Conservation (phyloP, 2,329 filamentous ascomycete genomes). For the Aspergillus phoenicis region DNA sequence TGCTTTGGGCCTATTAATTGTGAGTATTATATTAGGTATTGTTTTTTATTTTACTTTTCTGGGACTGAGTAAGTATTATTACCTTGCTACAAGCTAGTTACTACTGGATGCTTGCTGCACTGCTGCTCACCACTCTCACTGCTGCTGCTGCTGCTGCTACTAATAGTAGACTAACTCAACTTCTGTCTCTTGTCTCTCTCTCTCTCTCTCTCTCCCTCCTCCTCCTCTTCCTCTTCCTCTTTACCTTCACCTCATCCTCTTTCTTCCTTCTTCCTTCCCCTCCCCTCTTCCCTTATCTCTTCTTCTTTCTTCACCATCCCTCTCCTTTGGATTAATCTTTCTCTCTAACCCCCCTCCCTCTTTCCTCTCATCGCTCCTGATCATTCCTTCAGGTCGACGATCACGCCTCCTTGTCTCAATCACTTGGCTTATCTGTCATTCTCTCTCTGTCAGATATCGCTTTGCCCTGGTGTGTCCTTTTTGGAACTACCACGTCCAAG, state of each 20-base stretch:
- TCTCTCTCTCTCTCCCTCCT: neutral
- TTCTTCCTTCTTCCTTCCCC: conserved; percentile 14
- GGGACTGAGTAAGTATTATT: conserved; percentile 7
- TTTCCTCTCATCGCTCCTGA: conserved; percentile 41
- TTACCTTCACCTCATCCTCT: conserved; percentile 11
- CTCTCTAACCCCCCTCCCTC: conserved; percentile 22
- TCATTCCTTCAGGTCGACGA: conserved; percentile 47
- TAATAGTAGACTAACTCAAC: conserved; percentile 13
- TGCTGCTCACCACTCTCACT: neutral
- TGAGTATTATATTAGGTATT: conserved; percentile 10
- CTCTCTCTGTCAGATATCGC: conserved; percentile 31
- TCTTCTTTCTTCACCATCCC: conserved; percentile 23
- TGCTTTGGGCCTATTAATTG: conserved; percentile 7
- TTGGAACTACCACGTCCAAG: neutral
- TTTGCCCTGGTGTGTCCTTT: conserved; percentile 12
- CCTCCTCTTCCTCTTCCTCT: neutral
- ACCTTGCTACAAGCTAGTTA: neutral
- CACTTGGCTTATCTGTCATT: conserved; percentile 31
- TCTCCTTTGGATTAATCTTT: conserved; percentile 23
- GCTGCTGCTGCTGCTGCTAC: neutral
- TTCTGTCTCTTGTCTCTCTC: conserved; percentile 9
- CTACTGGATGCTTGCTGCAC: neutral
- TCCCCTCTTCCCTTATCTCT: conserved; percentile 21
- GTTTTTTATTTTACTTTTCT: conserved; percentile 2
- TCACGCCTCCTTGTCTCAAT: conserved; percentile 28